These are phyloP conservation scores for Quercus robur DNA, from an alignment of 306 rosid species.

Conservation along the genomic window DNA sequence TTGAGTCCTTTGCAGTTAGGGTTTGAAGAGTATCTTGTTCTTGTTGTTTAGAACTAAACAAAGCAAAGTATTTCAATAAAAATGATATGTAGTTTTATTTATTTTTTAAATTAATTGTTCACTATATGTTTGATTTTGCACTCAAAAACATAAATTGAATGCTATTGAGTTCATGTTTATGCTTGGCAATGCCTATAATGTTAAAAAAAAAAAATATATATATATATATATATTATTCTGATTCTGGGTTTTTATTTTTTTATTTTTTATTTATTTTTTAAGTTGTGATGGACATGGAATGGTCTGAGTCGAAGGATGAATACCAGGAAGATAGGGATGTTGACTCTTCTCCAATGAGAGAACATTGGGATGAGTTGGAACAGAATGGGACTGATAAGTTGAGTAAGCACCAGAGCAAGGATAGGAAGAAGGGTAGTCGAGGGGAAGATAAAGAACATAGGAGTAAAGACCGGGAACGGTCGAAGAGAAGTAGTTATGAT, in stretches of 20 bases:
- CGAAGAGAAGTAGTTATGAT: conserved; percentile 48
- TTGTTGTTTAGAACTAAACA: not conserved
- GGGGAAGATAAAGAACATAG: conserved; percentile 69
- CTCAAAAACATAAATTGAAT: not conserved
- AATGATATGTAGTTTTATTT: not conserved
- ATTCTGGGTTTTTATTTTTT: not conserved
- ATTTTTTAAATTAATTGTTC: not conserved
- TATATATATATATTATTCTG: too few relatives aligned
- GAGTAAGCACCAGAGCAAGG: conserved; percentile 66
- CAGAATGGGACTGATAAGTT: conserved; percentile 41
- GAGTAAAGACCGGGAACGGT: conserved; percentile 57
- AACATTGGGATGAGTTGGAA: conserved; percentile 35
- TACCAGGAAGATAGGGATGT: conserved; percentile 41
- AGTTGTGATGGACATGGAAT: conserved; percentile 52
- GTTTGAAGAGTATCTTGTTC: not conserved
- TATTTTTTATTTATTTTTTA: not conserved
- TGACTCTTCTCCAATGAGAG: conserved; percentile 32
- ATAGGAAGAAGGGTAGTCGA: conserved; percentile 60
- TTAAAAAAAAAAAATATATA: too few relatives aligned
- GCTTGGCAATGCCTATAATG: not conserved
- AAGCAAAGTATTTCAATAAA: too few relatives aligned
- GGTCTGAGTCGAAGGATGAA: conserved; percentile 37
- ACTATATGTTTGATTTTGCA: not conserved
- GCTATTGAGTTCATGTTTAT: too few relatives aligned
- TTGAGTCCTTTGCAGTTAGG: too few relatives aligned